Conservation (phyloP, 2,329 filamentous ascomycete species). For the Colletotrichum sp. region DNA sequence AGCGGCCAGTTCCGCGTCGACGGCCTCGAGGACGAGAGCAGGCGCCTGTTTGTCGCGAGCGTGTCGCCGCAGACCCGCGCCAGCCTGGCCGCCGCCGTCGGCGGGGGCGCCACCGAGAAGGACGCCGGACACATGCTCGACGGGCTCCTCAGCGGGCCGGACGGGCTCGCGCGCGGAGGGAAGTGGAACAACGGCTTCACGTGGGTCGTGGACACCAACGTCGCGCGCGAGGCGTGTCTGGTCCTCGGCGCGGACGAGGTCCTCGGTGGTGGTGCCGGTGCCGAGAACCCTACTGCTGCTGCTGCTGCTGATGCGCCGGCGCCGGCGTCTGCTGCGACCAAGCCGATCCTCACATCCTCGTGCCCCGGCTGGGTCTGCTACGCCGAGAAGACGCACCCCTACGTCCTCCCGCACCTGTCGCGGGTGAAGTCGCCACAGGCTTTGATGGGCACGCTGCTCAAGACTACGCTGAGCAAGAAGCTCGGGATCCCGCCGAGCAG, state of each 20-base stretch:
- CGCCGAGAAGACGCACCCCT: conserved; percentile 95
- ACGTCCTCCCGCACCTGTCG: conserved; percentile 89
- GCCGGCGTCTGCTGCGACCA: conserved; percentile 22
- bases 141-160: conserved; percentile 73
- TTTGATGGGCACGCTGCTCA: conserved; percentile 85
- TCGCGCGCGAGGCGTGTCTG: conserved; percentile 81
- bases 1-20: conserved; percentile 44
- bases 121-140: conserved; percentile 84
- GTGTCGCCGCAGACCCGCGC: conserved; percentile 91
- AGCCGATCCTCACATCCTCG: conserved; percentile 81
- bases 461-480: conserved; percentile 78
- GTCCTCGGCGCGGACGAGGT: conserved; percentile 79
- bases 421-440: conserved; percentile 94
- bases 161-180: conserved; percentile 73
- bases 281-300: background rate
- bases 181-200: conserved; percentile 77
- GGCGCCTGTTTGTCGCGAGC: conserved; percentile 86
- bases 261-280: conserved; percentile 31
- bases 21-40: conserved; percentile 61
- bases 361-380: conserved; percentile 99
- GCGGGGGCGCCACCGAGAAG: conserved; percentile 69
- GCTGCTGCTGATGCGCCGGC: conserved; percentile 17
- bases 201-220: conserved; percentile 91
- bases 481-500: conserved; percentile 75
- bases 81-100: conserved; percentile 84